Conservation (phyloP, 2,329 filamentous ascomycete genomes). For the Thelonectria olida region DNA sequence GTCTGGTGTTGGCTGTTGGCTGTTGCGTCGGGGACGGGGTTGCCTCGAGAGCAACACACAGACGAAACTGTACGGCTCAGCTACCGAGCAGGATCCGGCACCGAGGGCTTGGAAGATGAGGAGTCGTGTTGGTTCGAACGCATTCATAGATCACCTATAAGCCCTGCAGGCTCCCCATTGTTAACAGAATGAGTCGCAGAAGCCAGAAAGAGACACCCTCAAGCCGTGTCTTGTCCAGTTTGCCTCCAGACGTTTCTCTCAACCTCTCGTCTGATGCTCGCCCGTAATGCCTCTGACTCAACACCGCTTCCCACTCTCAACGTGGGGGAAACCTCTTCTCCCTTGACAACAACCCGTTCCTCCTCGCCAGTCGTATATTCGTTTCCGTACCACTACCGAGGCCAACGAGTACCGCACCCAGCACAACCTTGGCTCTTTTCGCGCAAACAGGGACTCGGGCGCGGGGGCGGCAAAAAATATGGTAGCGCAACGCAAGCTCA, state of each 20-base stretch:
- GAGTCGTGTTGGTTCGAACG: not conserved
- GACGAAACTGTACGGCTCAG: no score
- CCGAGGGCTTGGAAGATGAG: not conserved
- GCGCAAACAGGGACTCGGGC: not conserved
- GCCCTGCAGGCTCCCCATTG: not conserved
- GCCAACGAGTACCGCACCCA: no score
- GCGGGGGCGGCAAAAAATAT: not conserved
- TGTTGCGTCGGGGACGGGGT: no score
- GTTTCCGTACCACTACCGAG: no score
- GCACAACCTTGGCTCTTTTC: no score
- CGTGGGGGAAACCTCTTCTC: not conserved
- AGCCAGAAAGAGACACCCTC: not conserved
- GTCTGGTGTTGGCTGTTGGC: no score
- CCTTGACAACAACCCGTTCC: not conserved
- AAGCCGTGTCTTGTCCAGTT: not conserved
- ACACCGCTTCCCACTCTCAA: not conserved
- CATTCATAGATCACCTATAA: not conserved
- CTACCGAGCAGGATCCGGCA: not conserved
- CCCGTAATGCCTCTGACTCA: not conserved
- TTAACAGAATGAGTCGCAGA: no score
- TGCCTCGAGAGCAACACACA: not conserved
- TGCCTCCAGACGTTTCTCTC: not conserved
- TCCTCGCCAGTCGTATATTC: not conserved
- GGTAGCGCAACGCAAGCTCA: not conserved
- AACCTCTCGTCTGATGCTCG: not conserved